A percentile compares a stretch with the other conserved stretches of the same genome.
phyloP scores from a whole-genome alignment of 2,329 filamentous ascomycete species.

The Cryphonectria carpinicola region DNA sequence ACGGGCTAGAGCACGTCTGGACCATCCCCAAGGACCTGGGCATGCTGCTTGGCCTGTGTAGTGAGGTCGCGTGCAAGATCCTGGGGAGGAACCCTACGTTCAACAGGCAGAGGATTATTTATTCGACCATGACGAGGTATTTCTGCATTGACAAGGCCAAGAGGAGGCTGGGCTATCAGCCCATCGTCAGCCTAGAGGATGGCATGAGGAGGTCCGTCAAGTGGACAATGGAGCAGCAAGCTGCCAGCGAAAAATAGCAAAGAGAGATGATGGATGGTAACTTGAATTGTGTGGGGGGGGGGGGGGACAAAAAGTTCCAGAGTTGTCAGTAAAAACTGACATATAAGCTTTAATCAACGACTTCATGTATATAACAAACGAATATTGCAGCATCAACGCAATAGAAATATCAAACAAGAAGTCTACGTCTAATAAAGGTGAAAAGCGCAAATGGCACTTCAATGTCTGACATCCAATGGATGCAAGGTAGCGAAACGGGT shows the following conservation, averaged over 20 bases:
- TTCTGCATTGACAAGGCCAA: constrained; percentile 79
- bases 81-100: constrained; percentile 60
- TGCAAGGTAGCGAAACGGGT: no score
- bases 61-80: constrained; percentile 56
- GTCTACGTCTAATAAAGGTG: not conserved
- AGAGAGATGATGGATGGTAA: not conserved
- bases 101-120: constrained; percentile 63
- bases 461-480: not conserved
- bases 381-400: not conserved
- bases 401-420: not conserved
- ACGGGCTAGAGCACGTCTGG: constrained; percentile 60
- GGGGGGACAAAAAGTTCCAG: not conserved
- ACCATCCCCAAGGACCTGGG: constrained; percentile 56
- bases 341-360: constrained; percentile 21
- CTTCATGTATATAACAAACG: constrained; percentile 24
- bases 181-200: constrained; percentile 68
- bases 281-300: no score
- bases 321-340: not conserved
- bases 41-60: constrained; percentile 54
- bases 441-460: not conserved
- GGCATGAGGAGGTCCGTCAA: constrained; percentile 59
- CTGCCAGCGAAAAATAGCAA: constrained; percentile 30
- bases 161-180: constrained; percentile 69
- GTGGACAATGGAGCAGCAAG: constrained; percentile 60
- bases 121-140: constrained; percentile 76